Evolutionary conservation across 768 basidiomycete genomes (phyloP), one percentile per base, ranked within the genome.

Genomic region (Steccherinum ochraceum): DNA sequence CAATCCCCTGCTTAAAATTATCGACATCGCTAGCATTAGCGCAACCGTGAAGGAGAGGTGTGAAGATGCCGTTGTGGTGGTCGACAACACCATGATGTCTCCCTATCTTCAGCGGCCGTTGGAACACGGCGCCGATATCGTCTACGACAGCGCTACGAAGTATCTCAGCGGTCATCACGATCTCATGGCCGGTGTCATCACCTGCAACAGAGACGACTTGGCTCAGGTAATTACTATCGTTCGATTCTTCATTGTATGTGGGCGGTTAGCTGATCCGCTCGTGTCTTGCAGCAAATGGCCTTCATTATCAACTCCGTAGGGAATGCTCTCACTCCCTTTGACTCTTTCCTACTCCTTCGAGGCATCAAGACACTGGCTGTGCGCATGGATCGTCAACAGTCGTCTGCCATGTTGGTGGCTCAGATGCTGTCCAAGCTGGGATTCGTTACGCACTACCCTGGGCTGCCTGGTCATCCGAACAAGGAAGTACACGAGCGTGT

Each of bases 41-140:
- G 76, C 80, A 49, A 77, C 91, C 58, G 89, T 95, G 57, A 93
- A 94, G 63, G 81, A 86, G 60, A 78, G 78, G 45, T 86, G 86
- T 16, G 84, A 86, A 5, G 79, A 88, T 61, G 93, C 92, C 1
- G 59, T 93, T 58, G 72, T 94, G 48, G 88, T 94, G 30, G 92
- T 93, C 19, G 96, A 98, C 67, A 98, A 99, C 65, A 98, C 96
- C 53, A 98, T 98, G 96, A 97, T 98, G 95, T 96, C 93, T 63
- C 95, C 96, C 13, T 98, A 97, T 69, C 75, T 98, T 5, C 93
- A 95, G 64, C 74, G 94, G 51, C 96, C 96, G 11, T 79, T 98
- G 30, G 93, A 98, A 61, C 86, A 96, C 47, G 96, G 95, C 13
- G 91, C 91, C 45, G 96, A 99, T 64, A 83, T 99, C 50, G 94